Percentiles rank a stretch among this genome's conserved stretches.
Evolutionary conservation across 73 alveolate species (phyloP).

Genomic region (Blepharisma japonicum): DNA sequence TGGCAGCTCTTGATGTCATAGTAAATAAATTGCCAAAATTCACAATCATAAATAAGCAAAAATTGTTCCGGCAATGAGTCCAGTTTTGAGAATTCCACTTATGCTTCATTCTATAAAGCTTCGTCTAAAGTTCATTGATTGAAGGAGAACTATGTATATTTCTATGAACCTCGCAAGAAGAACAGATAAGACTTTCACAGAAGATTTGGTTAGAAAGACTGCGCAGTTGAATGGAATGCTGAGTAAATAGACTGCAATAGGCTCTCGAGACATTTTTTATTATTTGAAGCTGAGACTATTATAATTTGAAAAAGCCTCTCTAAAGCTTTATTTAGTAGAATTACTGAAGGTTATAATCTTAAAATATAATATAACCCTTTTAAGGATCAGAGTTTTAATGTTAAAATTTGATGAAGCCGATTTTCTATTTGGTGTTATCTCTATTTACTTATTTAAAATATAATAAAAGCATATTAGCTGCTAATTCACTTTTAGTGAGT

Average conservation of each 20-base stretch:
- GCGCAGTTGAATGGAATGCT: slow-evolving; percentile 1
- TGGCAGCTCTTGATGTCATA: not conserved
- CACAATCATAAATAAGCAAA: not conserved
- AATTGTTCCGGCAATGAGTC: not conserved
- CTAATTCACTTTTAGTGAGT: too few species aligned
- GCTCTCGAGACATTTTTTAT: not conserved
- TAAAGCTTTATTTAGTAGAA: too few species aligned
- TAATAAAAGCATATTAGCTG: too few species aligned
- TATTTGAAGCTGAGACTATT: too few species aligned
- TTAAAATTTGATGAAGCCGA: too few species aligned
- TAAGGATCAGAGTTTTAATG: too few species aligned
- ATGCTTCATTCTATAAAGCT: not conserved
- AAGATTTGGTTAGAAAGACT: not conserved
- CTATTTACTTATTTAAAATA: too few species aligned
- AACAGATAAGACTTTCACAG: not conserved
- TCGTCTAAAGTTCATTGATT: not conserved
- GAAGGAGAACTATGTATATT: not conserved
- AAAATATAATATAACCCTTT: too few species aligned
- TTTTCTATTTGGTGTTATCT: too few species aligned
- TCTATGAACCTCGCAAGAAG: not conserved
- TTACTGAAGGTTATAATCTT: too few species aligned
- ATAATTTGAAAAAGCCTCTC: too few species aligned
- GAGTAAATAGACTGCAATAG: not conserved
- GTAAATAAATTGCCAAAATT: not conserved
- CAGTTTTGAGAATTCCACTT: not conserved